Conservation (phyloP, 805 yeast genomes). For the Saturnispora diversa region DNA sequence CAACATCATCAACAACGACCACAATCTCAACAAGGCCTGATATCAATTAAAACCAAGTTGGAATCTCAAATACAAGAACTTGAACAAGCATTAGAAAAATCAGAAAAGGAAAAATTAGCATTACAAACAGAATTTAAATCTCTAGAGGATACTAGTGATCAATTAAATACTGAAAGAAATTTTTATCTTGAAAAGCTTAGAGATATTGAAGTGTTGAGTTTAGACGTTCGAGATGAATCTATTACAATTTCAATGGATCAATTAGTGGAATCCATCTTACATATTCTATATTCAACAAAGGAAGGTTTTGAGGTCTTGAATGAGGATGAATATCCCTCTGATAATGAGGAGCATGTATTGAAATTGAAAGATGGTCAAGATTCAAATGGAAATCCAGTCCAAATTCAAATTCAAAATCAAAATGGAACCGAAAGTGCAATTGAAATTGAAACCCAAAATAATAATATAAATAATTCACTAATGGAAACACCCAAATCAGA, state of each 20-base stretch:
- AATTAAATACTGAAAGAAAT: slow-evolving; percentile 74
- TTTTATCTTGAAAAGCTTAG: slow-evolving; percentile 85
- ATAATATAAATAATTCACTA: neutral
- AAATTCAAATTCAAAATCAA: too few relatives aligned
- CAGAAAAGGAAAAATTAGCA: slow-evolving; percentile 32
- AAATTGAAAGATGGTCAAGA: too few relatives aligned
- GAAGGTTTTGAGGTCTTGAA: slow-evolving; percentile 73
- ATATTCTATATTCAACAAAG: slow-evolving; percentile 69
- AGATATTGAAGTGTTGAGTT: slow-evolving; percentile 76
- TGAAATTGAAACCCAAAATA: neutral
- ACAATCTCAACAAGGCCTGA: neutral
- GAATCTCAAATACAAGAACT: neutral
- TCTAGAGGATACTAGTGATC: slow-evolving; percentile 50
- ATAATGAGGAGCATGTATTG: too few relatives aligned
- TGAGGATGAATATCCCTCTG: slow-evolving; percentile 16
- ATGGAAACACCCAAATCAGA: slow-evolving; percentile 7
- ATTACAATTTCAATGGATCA: slow-evolving; percentile 28
- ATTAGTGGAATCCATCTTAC: slow-evolving; percentile 56
- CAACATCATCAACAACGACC: neutral
- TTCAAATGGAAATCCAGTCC: neutral
- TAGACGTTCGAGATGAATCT: slow-evolving; percentile 35
- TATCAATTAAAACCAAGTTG: neutral
- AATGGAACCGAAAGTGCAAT: too few relatives aligned
- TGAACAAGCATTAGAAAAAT: slow-evolving; percentile 5
- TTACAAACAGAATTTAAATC: neutral